These are phyloP conservation scores for Arachnomyces sp. DNA, from an alignment of 2,329 filamentous ascomycete species.

Conservation along the genomic window DNA sequence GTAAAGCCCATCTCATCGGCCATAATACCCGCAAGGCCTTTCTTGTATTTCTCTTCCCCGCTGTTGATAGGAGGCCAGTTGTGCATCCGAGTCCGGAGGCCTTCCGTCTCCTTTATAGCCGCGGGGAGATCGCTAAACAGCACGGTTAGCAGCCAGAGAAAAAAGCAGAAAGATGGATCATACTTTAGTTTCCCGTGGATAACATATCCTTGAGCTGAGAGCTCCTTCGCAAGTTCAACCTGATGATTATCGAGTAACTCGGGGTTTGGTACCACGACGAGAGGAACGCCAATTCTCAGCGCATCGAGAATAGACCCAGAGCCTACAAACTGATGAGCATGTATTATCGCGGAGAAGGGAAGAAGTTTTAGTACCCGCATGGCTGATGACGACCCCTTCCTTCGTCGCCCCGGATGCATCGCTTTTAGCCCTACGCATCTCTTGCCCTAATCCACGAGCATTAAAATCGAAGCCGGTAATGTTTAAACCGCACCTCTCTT, in stretches of 20 bases:
- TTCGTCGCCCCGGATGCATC: constrained; percentile 27
- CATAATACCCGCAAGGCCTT: constrained; percentile 43
- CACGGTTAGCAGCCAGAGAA: constrained; percentile 1
- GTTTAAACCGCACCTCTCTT: constrained; percentile 33
- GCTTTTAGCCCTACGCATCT: constrained; percentile 49
- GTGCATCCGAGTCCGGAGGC: constrained; percentile 33
- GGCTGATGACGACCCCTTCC: constrained; percentile 72
- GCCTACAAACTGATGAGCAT: constrained; percentile 45
- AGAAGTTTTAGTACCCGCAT: constrained; percentile 65
- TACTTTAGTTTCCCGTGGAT: constrained; percentile 62
- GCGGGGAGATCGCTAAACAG: constrained; percentile 37
- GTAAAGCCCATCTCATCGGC: constrained; percentile 51
- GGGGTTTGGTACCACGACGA: constrained; percentile 86
- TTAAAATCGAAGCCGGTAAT: constrained; percentile 62
- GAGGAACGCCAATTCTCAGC: constrained; percentile 60
- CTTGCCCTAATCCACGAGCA: constrained; percentile 46
- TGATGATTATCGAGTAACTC: constrained; percentile 84
- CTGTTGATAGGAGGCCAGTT: constrained; percentile 45
- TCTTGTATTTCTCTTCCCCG: constrained; percentile 33
- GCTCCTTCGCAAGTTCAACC: constrained; percentile 69
- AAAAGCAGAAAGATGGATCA: constrained; percentile 16
- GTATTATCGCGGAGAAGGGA: neutral
- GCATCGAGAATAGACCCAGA: constrained; percentile 84
- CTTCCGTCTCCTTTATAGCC: constrained; percentile 43
- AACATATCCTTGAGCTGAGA: constrained; percentile 67